phyloP scores from a whole-genome alignment of 768 basidiomycete genomes.

The Lepiota venenata region DNA sequence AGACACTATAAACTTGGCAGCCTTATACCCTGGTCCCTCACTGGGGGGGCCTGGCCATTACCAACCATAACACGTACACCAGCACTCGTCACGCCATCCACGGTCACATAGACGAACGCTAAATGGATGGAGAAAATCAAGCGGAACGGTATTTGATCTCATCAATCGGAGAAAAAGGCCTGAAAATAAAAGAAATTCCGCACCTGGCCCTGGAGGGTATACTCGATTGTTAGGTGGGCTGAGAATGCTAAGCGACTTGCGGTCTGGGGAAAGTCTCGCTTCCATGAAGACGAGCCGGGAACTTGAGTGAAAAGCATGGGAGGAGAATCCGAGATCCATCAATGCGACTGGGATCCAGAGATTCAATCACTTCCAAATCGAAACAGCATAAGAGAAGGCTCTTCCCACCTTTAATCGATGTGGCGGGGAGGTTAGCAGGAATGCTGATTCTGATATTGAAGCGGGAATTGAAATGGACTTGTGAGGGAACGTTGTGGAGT shows the following conservation, averaged over 20 bases:
- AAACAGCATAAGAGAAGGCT: neutral
- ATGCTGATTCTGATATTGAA: slow-evolving; percentile 30
- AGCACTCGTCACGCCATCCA: slow-evolving; percentile 33
- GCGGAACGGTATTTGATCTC: neutral
- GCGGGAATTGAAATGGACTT: slow-evolving; percentile 30
- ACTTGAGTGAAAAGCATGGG: slow-evolving; percentile 38
- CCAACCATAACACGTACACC: slow-evolving; percentile 37
- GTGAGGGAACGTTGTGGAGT: slow-evolving; percentile 29
- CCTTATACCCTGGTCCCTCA: slow-evolving; percentile 28
- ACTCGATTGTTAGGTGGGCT: slow-evolving; percentile 32
- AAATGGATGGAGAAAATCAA: neutral
- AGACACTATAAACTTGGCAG: slow-evolving; percentile 3
- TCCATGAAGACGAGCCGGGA: slow-evolving; percentile 33
- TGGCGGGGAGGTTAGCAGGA: slow-evolving; percentile 23
- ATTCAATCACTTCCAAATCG: neutral
- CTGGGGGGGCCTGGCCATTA: slow-evolving; percentile 35
- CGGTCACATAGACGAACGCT: slow-evolving; percentile 27
- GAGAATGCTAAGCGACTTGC: slow-evolving; percentile 27
- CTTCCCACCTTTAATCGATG: slow-evolving; percentile 27
- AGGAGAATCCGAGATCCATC: slow-evolving; percentile 39
- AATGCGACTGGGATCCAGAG: slow-evolving; percentile 26
- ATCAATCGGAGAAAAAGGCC: too few relatives aligned
- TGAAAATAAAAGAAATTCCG: neutral
- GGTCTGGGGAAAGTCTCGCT: slow-evolving; percentile 27
- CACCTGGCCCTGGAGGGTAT: slow-evolving; percentile 37